Evolutionary conservation across 495 filamentous ascomycete genomes (phyloP).

Genomic region (Penicillium crystallinum): DNA sequence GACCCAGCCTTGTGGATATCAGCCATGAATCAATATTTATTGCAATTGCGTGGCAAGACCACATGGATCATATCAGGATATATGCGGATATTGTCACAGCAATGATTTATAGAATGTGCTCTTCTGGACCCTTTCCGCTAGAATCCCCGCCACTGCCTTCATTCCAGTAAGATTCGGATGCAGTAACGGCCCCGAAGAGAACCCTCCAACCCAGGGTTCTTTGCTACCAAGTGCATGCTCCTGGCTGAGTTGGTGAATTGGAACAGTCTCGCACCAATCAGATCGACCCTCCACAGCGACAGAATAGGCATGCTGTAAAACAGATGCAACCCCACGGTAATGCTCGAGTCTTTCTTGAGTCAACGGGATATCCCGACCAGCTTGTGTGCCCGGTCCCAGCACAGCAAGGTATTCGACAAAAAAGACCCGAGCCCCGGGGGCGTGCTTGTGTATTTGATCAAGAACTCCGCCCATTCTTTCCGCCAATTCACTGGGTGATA

Average conservation of each 20-base stretch:
- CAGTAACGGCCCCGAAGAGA: constrained; percentile 22
- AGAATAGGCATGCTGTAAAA: constrained; percentile 25
- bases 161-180: constrained; percentile 33
- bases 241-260: constrained; percentile 22
- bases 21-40: neutral
- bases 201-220: constrained; percentile 36
- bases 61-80: neutral
- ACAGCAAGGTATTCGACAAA: constrained; percentile 44
- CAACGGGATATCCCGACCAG: constrained; percentile 30
- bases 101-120: neutral
- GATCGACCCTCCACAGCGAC: constrained; percentile 18
- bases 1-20: neutral
- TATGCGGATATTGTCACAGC: neutral
- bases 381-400: constrained; percentile 28
- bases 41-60: neutral
- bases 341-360: constrained; percentile 29
- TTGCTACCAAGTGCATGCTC: constrained; percentile 32
- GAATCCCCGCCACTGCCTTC: constrained; percentile 27
- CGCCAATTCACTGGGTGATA: constrained; percentile 21
- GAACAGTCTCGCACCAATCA: constrained; percentile 28
- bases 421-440: constrained; percentile 30
- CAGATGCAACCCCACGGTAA: constrained; percentile 23
- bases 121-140: constrained; percentile 5
- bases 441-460: constrained; percentile 32
- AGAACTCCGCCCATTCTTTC: constrained; percentile 29